phyloP scores from a whole-genome alignment of 805 yeast species.

The Sugiyamaella marilandica region DNA sequence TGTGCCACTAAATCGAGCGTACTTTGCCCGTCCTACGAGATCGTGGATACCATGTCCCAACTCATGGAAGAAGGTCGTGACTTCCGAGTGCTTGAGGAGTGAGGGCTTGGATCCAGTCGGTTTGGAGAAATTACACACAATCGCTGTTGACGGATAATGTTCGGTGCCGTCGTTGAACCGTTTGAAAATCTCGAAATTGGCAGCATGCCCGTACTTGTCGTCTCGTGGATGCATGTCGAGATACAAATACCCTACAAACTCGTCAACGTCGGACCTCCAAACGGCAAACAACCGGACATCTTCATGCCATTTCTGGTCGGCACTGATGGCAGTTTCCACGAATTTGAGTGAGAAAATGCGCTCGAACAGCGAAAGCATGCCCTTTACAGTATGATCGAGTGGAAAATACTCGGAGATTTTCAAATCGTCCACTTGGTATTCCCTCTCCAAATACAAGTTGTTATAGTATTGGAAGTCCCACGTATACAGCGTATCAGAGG shows the following conservation, averaged over 20 bases:
- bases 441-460: constrained; percentile 58
- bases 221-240: constrained; percentile 82
- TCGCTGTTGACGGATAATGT: constrained; percentile 64
- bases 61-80: constrained; percentile 83
- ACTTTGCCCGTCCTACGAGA: constrained; percentile 59
- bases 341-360: constrained; percentile 64
- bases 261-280: constrained; percentile 59
- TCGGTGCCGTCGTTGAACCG: constrained; percentile 48
- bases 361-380: constrained; percentile 71
- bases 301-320: constrained; percentile 59
- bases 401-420: constrained; percentile 78
- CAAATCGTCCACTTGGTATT: constrained; percentile 66
- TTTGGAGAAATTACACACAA: constrained; percentile 81
- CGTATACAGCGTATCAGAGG: constrained; percentile 40
- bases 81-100: constrained; percentile 70
- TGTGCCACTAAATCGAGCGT: constrained; percentile 70
- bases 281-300: constrained; percentile 67
- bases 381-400: constrained; percentile 55
- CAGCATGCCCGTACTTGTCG: constrained; percentile 87
- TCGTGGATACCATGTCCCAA: constrained; percentile 87
- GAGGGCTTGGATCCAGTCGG: constrained; percentile 68
- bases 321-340: constrained; percentile 46
- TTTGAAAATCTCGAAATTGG: constrained; percentile 65
- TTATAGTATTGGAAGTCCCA: constrained; percentile 76
- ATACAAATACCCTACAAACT: constrained; percentile 72